Percentiles rank a stretch among this genome's conserved stretches.
Evolutionary conservation across 2,329 filamentous ascomycete genomes (phyloP).

Genomic region (Thelonectria blattea): DNA sequence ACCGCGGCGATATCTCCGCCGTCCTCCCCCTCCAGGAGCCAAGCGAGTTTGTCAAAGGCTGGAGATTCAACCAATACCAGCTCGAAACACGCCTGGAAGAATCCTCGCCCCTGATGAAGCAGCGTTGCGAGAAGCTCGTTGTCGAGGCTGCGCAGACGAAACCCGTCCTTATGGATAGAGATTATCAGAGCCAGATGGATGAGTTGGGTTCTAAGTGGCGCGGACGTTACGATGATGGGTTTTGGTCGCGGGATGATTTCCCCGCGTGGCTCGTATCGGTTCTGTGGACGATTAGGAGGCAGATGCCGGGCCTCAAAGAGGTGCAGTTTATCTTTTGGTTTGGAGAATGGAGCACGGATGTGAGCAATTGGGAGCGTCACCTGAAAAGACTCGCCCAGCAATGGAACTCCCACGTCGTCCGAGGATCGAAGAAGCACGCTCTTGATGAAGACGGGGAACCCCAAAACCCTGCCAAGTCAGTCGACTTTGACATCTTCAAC

Average conservation of each 20-base stretch:
- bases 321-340: neutral
- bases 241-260: neutral
- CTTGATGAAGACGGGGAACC: too few species aligned
- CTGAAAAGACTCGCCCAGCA: neutral
- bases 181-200: too few species aligned
- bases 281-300: neutral
- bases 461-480: neutral
- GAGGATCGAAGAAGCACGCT: too few species aligned
- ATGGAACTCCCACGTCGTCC: neutral
- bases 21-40: neutral
- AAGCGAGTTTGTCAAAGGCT: neutral
- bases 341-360: neutral
- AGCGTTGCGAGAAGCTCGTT: neutral
- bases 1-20: neutral
- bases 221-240: neutral
- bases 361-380: neutral
- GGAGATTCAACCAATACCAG: neutral
- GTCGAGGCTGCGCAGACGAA: neutral
- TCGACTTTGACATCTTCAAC: neutral
- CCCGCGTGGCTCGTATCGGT: neutral
- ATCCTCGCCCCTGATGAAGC: neutral
- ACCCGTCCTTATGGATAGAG: too few species aligned
- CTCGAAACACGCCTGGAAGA: neutral
- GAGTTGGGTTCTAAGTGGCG: too few species aligned
- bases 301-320: neutral